Conservation (phyloP, 352 stramenopile species). For the Phytophthora nicotianae region DNA sequence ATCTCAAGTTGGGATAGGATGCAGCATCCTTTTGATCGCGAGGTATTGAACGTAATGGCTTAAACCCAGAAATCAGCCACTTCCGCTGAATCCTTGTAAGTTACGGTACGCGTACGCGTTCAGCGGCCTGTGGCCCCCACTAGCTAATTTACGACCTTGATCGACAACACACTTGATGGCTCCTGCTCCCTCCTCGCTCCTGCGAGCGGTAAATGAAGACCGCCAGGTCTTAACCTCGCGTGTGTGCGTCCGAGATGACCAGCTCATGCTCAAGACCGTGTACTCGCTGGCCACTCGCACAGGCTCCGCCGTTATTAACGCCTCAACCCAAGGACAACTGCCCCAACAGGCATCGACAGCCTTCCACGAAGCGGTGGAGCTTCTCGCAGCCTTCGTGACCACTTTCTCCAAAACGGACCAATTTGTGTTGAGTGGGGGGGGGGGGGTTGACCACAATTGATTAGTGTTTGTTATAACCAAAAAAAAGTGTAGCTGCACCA, state of each 20-base stretch:
- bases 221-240: slow-evolving; percentile 1
- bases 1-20: too few species aligned
- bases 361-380: not conserved
- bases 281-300: slow-evolving; percentile 3
- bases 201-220: not conserved
- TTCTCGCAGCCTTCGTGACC: slow-evolving; percentile 2
- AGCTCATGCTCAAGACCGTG: slow-evolving; percentile 21
- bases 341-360: not conserved
- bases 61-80: too few species aligned
- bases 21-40: too few species aligned
- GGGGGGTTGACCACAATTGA: too few species aligned
- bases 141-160: too few species aligned
- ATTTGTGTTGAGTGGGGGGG: too few species aligned
- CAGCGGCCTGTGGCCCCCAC: too few species aligned
- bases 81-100: too few species aligned
- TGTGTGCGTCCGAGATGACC: slow-evolving; percentile 1
- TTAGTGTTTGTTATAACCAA: too few species aligned
- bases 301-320: not conserved
- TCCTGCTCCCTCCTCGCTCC: not conserved
- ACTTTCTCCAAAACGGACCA: slow-evolving; percentile 28
- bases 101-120: too few species aligned
- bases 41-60: too few species aligned
- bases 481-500: too few species aligned
- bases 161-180: not conserved
- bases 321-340: not conserved